These are phyloP conservation scores for Solanum dulcamara DNA, from an alignment of 257 asterid genomes.

Conservation along the genomic window DNA sequence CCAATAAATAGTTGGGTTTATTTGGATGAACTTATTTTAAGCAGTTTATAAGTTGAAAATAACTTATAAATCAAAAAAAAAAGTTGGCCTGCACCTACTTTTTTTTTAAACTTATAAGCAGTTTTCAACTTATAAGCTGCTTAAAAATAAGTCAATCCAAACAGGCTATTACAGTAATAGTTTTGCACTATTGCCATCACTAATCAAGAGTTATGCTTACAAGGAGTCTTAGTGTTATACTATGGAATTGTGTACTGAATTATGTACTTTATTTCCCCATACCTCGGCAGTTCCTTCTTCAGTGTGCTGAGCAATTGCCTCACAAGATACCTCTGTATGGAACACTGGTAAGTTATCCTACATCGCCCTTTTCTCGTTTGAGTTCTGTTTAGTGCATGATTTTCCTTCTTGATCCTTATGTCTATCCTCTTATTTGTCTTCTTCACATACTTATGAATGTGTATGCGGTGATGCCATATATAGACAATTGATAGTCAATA, in stretches of 20 bases:
- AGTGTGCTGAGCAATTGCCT: constrained; percentile 95
- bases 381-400: background rate
- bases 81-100: too few relatives aligned
- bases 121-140: too few relatives aligned
- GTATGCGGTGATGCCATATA: background rate
- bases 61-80: too few relatives aligned
- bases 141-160: too few relatives aligned
- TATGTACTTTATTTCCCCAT: constrained; percentile 1
- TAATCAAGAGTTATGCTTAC: background rate
- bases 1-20: too few relatives aligned
- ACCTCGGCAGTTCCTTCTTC: constrained; percentile 70
- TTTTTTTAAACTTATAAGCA: too few relatives aligned
- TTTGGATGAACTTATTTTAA: too few relatives aligned
- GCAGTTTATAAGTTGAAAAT: too few relatives aligned
- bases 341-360: constrained; percentile 55
- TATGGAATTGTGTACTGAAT: background rate
- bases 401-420: background rate
- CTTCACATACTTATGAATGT: background rate
- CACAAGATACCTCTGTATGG: constrained; percentile 95
- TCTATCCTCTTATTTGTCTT: background rate
- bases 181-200: background rate
- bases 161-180: background rate
- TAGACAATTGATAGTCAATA: background rate
- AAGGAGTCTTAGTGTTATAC: background rate
- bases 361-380: background rate